Base-by-base conservation (phyloP, 2,329 filamentous ascomycete species). In the Talaromyces sp. region DNA sequence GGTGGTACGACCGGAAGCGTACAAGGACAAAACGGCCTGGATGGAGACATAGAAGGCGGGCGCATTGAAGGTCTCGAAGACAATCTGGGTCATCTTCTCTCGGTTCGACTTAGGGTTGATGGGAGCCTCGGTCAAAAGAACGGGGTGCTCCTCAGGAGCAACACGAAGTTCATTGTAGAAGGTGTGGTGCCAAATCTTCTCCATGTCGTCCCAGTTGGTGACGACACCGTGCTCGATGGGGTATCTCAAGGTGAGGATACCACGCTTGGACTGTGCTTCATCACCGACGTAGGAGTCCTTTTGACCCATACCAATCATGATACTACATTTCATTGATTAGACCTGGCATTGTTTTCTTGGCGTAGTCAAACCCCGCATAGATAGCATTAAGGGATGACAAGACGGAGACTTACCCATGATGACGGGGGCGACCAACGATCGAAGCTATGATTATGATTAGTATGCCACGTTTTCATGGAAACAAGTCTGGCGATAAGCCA, bases 141-240 rank as follows among this genome's bases (percentile, higher is more conserved):
- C 93, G 77, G 95, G 95, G 89, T 99, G 95, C 90, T 99, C 95
- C 89, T 99, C 95, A 76, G 95, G 95, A 77, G 95, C 95, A 72
- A 99, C 95, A 94, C 95, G 94, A 80, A 99, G 89, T 88, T 99
- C 95, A 86, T 99, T 99, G 92, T 98, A 99, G 89, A 99, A 99
- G 81, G 95, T 98, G 92, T 99, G 95, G 85, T 99, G 95, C 95
- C 95, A 99, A 80, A 99, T 99, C 82, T 92, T 89, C 83, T 99
- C 95, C 95, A 99, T 99, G 76, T 99, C 95, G 76, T 98, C 95
- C 95, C 95, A 99, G 79, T 99, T 93, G 71, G 95, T 99, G 81
- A 99, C 95, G 78, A 99, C 95, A 95, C 95, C 95, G 90, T 99
- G 95, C 89, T 99, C 95, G 82, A 99, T 99, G 81, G 95, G 95